Base-by-base conservation (phyloP, 495 filamentous ascomycete species). In the Penicillium argentinense region DNA sequence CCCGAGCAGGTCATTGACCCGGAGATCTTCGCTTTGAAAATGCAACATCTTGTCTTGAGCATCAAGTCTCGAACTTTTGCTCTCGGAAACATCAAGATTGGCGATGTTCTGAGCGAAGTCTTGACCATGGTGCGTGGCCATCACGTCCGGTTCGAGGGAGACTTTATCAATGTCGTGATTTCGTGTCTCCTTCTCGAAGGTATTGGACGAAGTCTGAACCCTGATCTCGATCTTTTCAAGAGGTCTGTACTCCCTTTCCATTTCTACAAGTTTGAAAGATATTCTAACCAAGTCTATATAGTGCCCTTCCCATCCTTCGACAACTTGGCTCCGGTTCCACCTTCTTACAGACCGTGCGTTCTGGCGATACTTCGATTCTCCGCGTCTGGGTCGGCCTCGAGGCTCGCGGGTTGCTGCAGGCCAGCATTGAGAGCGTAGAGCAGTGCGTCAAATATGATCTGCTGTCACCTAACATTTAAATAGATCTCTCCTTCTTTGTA, bases 161-260 rank as follows among this genome's bases (percentile, higher is more conserved):
- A 99, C 61, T 99, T 97, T 65, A 92, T 97, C 43, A 99, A 99
- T 59, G 93, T 99, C 2, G 92, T 99, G 13, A 87, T 99, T 42
- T 92, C 87, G 24, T 96, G 97, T 38, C 74, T 99, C 27, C 74
- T 99, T 1, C 74, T 99, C 1, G 95, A 99, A 60, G 95, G 95
- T 0, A 97, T 99, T 49, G 95, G 95, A 1, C 77, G 95, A 32
- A 86, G 71, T 49, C 73, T 99, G 24, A 82, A 99, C 62, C 93
- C 93, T 0, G 72, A 89, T 26, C 67, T 97, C 18, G 95, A 99
- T 67, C 72, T 99, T 3, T 83, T 99, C 58, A 84, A 86, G 60
- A 87, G 83, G 84, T 85, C 60, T 60, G 73, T 69, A 29, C 3
- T 39, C n/a, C 13, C 22, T 32, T 2, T 39, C 7, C 18, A 2